phyloP scores from a whole-genome alignment of 495 filamentous ascomycete species.

The Penicillium desertorum region DNA sequence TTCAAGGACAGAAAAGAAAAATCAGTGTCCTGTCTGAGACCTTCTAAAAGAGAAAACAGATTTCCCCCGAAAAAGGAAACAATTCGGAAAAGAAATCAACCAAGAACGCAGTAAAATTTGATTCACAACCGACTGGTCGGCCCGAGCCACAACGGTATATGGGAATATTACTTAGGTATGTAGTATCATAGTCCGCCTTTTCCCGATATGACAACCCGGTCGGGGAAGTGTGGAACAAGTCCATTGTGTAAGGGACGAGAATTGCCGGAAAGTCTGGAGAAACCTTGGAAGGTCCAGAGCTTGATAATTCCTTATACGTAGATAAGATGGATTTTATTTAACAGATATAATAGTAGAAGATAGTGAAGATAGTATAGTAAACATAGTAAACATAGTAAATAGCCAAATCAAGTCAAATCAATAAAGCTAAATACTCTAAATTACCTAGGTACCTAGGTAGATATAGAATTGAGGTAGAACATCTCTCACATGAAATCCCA shows the following conservation, averaged over 20 bases:
- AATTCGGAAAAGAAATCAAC: conserved; percentile 28
- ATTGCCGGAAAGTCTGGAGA: conserved; percentile 6
- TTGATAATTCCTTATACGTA: not conserved
- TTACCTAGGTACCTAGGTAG: too few species aligned
- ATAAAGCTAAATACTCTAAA: too few species aligned
- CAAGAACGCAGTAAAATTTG: conserved; percentile 6
- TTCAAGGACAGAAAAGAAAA: conserved; percentile 18
- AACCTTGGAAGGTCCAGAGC: not conserved
- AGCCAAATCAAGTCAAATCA: not conserved
- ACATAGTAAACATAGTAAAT: too few species aligned
- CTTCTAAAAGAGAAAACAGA: conserved; percentile 3
- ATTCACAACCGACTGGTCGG: conserved; percentile 17
- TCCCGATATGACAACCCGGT: conserved; percentile 16
- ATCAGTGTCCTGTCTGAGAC: conserved; percentile 13
- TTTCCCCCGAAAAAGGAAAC: conserved; percentile 1
- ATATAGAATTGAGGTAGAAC: too few species aligned
- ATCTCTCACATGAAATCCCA: conserved; percentile 8
- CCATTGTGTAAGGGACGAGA: not conserved
- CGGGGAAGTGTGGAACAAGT: conserved; percentile 8
- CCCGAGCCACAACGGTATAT: conserved; percentile 13
- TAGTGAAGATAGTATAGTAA: not conserved
- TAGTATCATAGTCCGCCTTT: conserved; percentile 17
- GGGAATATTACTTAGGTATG: not conserved
- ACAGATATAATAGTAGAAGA: not conserved
- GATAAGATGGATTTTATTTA: not conserved